Evolutionary conservation across 495 filamentous ascomycete species (phyloP), one percentile per base, ranked within the genome.

Genomic region (Hypomontagnella monticulosa): DNA sequence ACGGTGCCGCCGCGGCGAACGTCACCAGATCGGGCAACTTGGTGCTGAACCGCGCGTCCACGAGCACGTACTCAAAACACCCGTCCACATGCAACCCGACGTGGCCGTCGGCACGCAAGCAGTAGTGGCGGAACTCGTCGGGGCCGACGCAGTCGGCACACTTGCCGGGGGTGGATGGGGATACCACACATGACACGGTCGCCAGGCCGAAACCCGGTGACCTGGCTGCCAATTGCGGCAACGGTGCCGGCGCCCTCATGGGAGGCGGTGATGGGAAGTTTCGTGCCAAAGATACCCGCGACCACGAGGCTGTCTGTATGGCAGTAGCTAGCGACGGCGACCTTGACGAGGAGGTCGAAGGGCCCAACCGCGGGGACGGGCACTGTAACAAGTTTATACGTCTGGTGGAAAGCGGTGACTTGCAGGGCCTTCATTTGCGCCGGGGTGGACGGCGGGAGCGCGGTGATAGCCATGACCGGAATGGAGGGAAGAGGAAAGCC

Each of bases 221-320:
- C 78, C 1, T 70, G 50, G 4, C 76, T 71, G 18, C 85, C 86
- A 32, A 81, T 51, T 0, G 76, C 75, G 18, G 80, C 80, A 36
- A 88, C 78, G 4, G 81, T 85, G 9, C 87, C 86, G 11, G 81
- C 69, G 15, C 84, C 85, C 73, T 88, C 85, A 67, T 89, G 87
- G 0, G 82, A 87, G 3, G 78, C 84, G 23, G 78, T 87, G 53
- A 76, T 77, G 0, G 85, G 84, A 5, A 87, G 75, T 12, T 64
- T 54, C 14, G 77, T 74, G 18, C 64, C 63, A 56, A 70, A 69
- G 43, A 76, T 53, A 52, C 86, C 83, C 1, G 75, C 67, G 37
- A 61, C 61, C 32, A 83, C 80, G 78, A 87, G 85, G 58, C 71
- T 59, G 71, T 88, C 87, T 6, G 86, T 87, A 73, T 88, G 85